phyloP scores from a whole-genome alignment of 495 filamentous ascomycete genomes.

The Ramalina intermedia region DNA sequence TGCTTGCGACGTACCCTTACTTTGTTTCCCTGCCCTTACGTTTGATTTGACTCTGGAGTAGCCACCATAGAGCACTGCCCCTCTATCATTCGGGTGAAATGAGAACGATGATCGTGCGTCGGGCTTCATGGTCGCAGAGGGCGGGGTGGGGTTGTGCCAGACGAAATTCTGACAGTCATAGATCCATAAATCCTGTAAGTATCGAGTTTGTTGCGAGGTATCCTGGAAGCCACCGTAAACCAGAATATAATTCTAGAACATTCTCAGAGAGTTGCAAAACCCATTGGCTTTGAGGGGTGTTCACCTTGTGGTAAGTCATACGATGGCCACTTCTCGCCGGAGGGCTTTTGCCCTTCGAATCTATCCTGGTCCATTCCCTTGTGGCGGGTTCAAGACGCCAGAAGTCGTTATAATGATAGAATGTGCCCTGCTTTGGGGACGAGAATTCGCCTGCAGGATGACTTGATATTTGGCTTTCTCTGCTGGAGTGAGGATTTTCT shows the following conservation, averaged over 20 bases:
- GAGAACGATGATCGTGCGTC: constrained; percentile 85
- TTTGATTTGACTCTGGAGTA: constrained; percentile 79
- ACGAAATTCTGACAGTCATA: constrained; percentile 56
- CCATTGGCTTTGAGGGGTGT: constrained; percentile 14
- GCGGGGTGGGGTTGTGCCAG: constrained; percentile 60
- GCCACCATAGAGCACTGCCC: constrained; percentile 80
- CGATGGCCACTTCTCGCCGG: constrained; percentile 85
- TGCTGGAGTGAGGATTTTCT: background rate
- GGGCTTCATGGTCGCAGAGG: constrained; percentile 66
- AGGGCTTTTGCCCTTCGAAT: constrained; percentile 74
- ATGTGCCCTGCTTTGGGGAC: constrained; percentile 88
- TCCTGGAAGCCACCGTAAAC: constrained; percentile 86
- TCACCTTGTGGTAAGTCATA: constrained; percentile 82
- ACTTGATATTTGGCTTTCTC: constrained; percentile 19
- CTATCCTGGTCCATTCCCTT: constrained; percentile 80
- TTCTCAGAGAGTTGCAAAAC: constrained; percentile 1
- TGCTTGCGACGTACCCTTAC: constrained; percentile 44
- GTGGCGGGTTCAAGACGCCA: constrained; percentile 75
- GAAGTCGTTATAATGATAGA: constrained; percentile 98
- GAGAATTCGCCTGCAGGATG: constrained; percentile 43
- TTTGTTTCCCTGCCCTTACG: constrained; percentile 35
- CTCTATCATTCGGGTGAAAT: constrained; percentile 74
- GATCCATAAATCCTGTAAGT: constrained; percentile 58
- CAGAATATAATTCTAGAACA: constrained; percentile 47
- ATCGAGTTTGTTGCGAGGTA: constrained; percentile 83